Percentiles rank a stretch among this genome's conserved stretches.
phyloP scores from a whole-genome alignment of 1,284 basidiomycete species.

The Meripilus lineatus region DNA sequence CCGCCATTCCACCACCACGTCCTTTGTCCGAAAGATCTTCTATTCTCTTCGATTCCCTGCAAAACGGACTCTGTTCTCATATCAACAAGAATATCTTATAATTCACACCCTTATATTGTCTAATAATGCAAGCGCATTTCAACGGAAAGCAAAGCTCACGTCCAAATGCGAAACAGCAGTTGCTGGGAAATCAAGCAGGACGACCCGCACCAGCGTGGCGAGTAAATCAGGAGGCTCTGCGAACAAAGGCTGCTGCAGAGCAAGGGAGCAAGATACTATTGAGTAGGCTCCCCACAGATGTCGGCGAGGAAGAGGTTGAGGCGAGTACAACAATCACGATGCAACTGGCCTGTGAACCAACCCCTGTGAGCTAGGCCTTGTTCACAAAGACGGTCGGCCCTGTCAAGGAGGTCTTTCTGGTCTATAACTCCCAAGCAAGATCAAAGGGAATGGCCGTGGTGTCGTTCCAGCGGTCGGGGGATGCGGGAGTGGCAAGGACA shows the following conservation, averaged over 20 bases:
- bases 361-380: constrained; percentile 44
- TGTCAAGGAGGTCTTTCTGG: constrained; percentile 58
- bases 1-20: too few species aligned
- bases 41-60: too few species aligned
- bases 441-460: constrained; percentile 77
- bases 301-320: constrained; percentile 63
- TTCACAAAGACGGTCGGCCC: constrained; percentile 74
- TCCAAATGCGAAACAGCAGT: constrained; percentile 48
- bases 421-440: constrained; percentile 66
- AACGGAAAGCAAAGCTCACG: too few species aligned
- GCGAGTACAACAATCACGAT: constrained; percentile 32
- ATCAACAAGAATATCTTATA: too few species aligned
- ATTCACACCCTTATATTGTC: too few species aligned
- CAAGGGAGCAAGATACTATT: constrained; percentile 67
- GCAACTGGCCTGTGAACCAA: background rate
- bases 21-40: too few species aligned
- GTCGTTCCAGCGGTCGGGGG: constrained; percentile 51
- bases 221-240: constrained; percentile 25
- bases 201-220: constrained; percentile 59
- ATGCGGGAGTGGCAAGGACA: constrained; percentile 52
- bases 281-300: constrained; percentile 64
- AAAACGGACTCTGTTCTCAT: too few species aligned
- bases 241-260: constrained; percentile 23
- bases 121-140: too few species aligned
- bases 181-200: constrained; percentile 52